Conservation (phyloP, 1,139 yeast genomes). For the Yarrowia galli region DNA sequence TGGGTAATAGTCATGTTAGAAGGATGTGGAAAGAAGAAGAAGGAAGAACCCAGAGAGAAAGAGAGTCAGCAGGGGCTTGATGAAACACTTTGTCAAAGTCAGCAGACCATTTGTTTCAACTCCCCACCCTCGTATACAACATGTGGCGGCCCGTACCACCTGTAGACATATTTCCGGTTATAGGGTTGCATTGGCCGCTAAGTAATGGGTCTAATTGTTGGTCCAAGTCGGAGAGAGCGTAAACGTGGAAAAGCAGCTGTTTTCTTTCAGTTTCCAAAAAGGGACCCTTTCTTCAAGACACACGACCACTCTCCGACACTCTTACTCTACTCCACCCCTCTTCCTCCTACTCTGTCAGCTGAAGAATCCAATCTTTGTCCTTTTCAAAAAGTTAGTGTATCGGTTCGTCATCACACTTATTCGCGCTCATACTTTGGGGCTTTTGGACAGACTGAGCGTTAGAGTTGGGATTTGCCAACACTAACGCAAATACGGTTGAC, state of each 20-base stretch:
- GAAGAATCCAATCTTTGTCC: background rate
- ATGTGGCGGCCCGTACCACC: background rate
- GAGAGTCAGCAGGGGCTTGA: too few relatives aligned
- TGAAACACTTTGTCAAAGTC: too few relatives aligned
- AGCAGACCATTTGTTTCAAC: too few relatives aligned
- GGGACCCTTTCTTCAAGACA: background rate
- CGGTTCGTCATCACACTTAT: constrained; percentile 27
- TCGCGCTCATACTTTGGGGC: constrained; percentile 13
- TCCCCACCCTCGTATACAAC: too few relatives aligned
- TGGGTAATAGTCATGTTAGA: too few relatives aligned
- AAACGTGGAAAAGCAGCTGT: background rate
- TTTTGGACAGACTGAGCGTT: background rate
- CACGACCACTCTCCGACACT: background rate
- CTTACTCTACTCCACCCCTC: too few relatives aligned
- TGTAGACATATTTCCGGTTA: constrained; percentile 2
- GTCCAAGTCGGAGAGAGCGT: background rate
- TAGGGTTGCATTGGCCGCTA: constrained; percentile 28
- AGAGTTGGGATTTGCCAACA: background rate
- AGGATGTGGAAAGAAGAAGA: too few relatives aligned
- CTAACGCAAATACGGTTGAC: background rate
- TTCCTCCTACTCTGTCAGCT: background rate
- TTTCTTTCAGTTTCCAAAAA: too few relatives aligned
- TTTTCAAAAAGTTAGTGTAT: background rate
- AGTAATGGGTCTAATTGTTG: background rate
- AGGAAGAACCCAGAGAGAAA: background rate